A percentile compares a stretch with the other conserved stretches of the same genome.
Evolutionary conservation across 2,329 filamentous ascomycete species (phyloP).

Genomic region (Aspergillus pseudotamarii): DNA sequence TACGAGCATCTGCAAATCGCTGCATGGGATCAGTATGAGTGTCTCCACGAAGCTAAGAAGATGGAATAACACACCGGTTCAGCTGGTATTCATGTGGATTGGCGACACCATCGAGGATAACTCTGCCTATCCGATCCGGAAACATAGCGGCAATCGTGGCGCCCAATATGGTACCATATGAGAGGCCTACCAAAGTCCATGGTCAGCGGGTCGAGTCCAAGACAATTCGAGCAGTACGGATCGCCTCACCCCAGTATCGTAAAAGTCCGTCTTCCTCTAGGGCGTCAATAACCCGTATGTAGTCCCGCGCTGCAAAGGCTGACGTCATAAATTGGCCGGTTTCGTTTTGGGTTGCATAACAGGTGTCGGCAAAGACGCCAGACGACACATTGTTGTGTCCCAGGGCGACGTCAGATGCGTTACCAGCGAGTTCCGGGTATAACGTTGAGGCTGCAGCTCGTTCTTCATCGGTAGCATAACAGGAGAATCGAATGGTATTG

Average conservation of each 20-base stretch:
- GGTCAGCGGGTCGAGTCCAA: not conserved
- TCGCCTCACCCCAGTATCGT: constrained; percentile 40
- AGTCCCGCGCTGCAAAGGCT: constrained; percentile 47
- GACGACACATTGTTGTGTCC: not conserved
- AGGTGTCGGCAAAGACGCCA: not conserved
- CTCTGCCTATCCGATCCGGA: constrained; percentile 14
- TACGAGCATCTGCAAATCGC: not conserved
- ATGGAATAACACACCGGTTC: not conserved
- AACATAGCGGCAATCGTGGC: constrained; percentile 19
- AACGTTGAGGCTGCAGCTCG: not conserved
- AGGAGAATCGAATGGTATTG: constrained; percentile 6
- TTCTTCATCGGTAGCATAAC: not conserved
- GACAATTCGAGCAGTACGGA: too few species aligned
- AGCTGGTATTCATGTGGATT: constrained; percentile 18
- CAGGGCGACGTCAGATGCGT: not conserved
- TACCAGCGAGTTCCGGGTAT: not conserved
- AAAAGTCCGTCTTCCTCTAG: constrained; percentile 43
- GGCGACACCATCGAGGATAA: constrained; percentile 21
- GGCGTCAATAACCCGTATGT: constrained; percentile 48
- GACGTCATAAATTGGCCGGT: constrained; percentile 40
- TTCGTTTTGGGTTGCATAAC: not conserved
- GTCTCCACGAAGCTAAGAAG: too few species aligned
- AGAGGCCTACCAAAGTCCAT: not conserved
- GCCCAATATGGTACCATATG: constrained; percentile 20
- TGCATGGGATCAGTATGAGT: not conserved